Conservation (phyloP, 306 rosid species). For the Glycine latifolia region DNA sequence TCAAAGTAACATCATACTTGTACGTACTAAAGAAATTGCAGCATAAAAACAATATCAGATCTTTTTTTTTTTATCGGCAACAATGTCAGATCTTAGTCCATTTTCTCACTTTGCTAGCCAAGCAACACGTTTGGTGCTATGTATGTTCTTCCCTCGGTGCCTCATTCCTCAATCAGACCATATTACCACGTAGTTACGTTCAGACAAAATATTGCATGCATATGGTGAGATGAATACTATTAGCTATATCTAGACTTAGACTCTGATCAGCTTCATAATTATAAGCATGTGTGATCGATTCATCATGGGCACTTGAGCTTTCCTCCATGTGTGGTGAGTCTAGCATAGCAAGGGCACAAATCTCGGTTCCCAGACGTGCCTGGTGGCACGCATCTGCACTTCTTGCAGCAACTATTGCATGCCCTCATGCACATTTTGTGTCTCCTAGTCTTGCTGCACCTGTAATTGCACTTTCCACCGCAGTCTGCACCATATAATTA, state of each 20-base stretch:
- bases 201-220: no score
- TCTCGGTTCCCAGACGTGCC: constrained; percentile 47
- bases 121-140: no score
- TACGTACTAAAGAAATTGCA: no score
- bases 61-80: no score
- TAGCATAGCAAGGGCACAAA: constrained; percentile 57
- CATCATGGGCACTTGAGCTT: constrained; percentile 56
- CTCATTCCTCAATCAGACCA: no score
- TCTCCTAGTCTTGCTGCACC: constrained; percentile 53
- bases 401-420: constrained; percentile 49
- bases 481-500: constrained; percentile 44
- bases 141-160: no score
- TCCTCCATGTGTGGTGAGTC: constrained; percentile 48
- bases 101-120: no score
- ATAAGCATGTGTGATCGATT: constrained; percentile 36
- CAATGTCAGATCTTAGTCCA: no score
- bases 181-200: no score
- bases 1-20: no score
- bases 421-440: constrained; percentile 48
- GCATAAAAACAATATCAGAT: no score
- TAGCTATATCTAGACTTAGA: neutral
- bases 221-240: no score
- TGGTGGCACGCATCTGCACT: constrained; percentile 57
- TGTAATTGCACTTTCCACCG: constrained; percentile 34
- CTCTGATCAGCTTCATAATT: neutral